Percentiles rank a stretch among this genome's conserved stretches.
phyloP scores from a whole-genome alignment of 352 stramenopile species.

The Pythium aphanidermatum region DNA sequence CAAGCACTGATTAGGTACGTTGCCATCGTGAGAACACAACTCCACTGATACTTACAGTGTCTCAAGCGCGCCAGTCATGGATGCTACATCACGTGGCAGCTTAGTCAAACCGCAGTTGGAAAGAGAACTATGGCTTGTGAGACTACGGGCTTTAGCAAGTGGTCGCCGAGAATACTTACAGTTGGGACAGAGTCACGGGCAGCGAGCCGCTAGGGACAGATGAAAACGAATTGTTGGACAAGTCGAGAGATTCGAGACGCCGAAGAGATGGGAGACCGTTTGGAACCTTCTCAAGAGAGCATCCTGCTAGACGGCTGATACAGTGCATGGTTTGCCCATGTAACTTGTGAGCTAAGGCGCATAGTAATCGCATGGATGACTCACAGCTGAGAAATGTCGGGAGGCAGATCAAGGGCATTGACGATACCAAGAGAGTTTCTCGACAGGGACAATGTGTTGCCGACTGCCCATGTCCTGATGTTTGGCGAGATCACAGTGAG shows the following conservation, averaged over 20 bases:
- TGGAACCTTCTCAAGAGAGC: slow-evolving; percentile 14
- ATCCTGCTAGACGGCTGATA: slow-evolving; percentile 10
- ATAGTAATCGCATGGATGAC: too few relatives aligned
- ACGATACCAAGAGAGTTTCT: slow-evolving; percentile 11
- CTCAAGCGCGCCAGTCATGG: slow-evolving; percentile 12
- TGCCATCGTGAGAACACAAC: too few relatives aligned
- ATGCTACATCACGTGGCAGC: slow-evolving; percentile 7
- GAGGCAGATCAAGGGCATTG: slow-evolving; percentile 7
- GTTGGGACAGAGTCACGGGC: slow-evolving; percentile 4
- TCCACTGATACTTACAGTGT: slow-evolving; percentile 11
- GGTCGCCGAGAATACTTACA: slow-evolving; percentile 4
- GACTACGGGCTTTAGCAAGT: too few relatives aligned
- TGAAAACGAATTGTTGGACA: slow-evolving; percentile 14
- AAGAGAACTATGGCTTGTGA: neutral
- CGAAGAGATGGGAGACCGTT: too few relatives aligned
- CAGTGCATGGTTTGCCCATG: too few relatives aligned
- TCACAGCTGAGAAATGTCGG: slow-evolving; percentile 13
- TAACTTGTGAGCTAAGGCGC: too few relatives aligned
- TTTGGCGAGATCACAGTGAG: slow-evolving; percentile 14
- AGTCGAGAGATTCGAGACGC: slow-evolving; percentile 9
- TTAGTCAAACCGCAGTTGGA: slow-evolving; percentile 5
- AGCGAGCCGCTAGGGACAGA: slow-evolving; percentile 9
- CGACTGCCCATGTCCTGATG: slow-evolving; percentile 15
- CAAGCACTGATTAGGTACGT: too few relatives aligned
- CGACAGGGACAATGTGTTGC: slow-evolving; percentile 18